Conservation (phyloP, 352 stramenopile genomes). For the Globisporangium viniferum region DNA sequence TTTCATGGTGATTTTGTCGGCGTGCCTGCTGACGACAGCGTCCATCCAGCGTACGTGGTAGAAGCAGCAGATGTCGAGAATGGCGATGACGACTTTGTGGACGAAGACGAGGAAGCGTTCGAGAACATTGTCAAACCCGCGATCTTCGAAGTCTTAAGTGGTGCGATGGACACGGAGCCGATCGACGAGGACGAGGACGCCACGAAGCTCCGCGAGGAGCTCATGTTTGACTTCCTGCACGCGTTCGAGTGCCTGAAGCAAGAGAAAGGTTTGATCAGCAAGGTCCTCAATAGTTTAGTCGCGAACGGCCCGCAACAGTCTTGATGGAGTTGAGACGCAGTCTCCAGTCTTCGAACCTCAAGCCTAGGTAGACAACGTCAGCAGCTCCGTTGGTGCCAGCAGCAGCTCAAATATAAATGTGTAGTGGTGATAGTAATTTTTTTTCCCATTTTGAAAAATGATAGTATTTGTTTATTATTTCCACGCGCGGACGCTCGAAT, state of each 20-base stretch:
- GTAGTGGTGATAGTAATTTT: not conserved
- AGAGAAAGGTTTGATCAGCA: slow-evolving; percentile 53
- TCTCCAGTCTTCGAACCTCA: not conserved
- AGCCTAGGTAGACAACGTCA: not conserved
- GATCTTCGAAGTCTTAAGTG: slow-evolving; percentile 69
- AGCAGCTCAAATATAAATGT: slow-evolving; percentile 1
- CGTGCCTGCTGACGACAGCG: not conserved
- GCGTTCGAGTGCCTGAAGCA: slow-evolving; percentile 70
- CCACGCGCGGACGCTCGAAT: slow-evolving; percentile 9
- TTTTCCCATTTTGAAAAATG: not conserved
- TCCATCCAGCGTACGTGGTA: slow-evolving; percentile 5
- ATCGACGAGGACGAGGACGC: slow-evolving; percentile 24
- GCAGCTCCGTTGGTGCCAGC: not conserved
- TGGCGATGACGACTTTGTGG: slow-evolving; percentile 18
- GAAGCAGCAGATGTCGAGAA: slow-evolving; percentile 17
- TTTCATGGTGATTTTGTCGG: not conserved
- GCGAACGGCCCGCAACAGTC: slow-evolving; percentile 15
- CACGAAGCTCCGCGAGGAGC: slow-evolving; percentile 55
- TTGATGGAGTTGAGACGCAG: not conserved
- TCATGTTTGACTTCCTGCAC: slow-evolving; percentile 78
- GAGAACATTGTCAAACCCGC: slow-evolving; percentile 73
- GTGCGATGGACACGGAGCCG: slow-evolving; percentile 28
- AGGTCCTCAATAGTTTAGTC: slow-evolving; percentile 64
- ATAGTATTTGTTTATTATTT: slow-evolving; percentile 1
- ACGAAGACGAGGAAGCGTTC: slow-evolving; percentile 55